Conservation (phyloP, 2,329 filamentous ascomycete species). For the Sclerotinia borealis region DNA sequence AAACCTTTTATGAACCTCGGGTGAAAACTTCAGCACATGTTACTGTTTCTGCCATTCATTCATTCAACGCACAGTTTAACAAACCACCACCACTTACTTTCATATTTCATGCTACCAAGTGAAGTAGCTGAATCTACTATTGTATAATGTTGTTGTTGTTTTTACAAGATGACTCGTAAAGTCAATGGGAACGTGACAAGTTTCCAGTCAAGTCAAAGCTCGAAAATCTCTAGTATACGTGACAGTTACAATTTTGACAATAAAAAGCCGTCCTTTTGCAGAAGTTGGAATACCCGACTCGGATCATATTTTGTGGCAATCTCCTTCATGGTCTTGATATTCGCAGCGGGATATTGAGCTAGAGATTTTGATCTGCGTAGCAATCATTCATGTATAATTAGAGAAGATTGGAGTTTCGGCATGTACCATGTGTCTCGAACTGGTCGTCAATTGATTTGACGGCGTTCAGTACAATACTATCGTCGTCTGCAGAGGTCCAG, state of each 20-base stretch:
- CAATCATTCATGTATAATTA: background rate
- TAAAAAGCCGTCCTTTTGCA: background rate
- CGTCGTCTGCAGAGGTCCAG: background rate
- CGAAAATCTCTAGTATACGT: background rate
- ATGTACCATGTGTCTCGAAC: background rate
- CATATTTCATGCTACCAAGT: too few species aligned
- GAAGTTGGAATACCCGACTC: background rate
- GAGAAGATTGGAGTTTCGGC: background rate
- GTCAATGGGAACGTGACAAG: too few species aligned
- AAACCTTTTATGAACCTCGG: background rate
- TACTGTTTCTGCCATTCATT: background rate
- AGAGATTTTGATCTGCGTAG: conserved; percentile 1
- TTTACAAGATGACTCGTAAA: too few species aligned
- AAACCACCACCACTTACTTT: too few species aligned
- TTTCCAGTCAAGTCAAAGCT: too few species aligned
- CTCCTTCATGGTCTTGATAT: background rate
- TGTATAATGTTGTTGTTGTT: too few species aligned
- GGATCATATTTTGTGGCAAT: background rate
- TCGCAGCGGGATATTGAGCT: background rate
- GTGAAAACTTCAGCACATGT: background rate
- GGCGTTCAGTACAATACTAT: background rate
- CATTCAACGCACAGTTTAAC: too few species aligned
- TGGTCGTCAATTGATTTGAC: background rate
- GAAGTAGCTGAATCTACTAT: background rate
- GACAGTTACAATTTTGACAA: background rate